Percentiles rank a stretch among this genome's conserved stretches.
phyloP scores from a whole-genome alignment of 148 eudicot genomes.

The Rhododendron griersonianum region DNA sequence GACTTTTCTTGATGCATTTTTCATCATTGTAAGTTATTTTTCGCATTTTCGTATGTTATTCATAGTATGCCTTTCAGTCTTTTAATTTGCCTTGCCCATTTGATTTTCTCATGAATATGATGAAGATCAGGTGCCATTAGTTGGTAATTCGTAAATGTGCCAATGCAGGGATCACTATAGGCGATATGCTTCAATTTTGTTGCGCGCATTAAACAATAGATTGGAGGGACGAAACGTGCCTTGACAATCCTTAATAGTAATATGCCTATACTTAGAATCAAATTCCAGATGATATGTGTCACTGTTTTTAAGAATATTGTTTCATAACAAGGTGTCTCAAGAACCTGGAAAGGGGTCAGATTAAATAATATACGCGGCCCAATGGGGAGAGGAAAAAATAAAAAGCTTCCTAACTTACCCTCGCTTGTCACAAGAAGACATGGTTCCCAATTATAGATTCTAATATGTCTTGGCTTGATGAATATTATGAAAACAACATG shows the following conservation, averaged over 20 bases:
- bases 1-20: neutral
- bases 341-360: neutral
- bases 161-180: neutral
- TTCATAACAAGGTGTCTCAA: neutral
- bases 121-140: neutral
- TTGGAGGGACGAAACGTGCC: neutral
- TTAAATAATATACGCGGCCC: neutral
- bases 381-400: neutral
- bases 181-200: neutral
- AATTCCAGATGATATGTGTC: neutral
- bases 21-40: neutral
- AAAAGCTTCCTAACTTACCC: neutral
- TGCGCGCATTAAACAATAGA: neutral
- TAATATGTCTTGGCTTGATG: neutral
- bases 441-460: neutral
- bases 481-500: neutral
- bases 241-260: neutral
- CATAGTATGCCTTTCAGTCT: neutral
- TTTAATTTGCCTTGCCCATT: neutral
- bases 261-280: neutral
- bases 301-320: neutral
- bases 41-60: neutral
- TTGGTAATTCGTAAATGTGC: neutral
- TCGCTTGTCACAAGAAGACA: neutral
- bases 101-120: neutral